Percentiles rank a stretch among this genome's conserved stretches.
Conservation (phyloP, 139 green algal genomes). For the Gonium pectorale region DNA sequence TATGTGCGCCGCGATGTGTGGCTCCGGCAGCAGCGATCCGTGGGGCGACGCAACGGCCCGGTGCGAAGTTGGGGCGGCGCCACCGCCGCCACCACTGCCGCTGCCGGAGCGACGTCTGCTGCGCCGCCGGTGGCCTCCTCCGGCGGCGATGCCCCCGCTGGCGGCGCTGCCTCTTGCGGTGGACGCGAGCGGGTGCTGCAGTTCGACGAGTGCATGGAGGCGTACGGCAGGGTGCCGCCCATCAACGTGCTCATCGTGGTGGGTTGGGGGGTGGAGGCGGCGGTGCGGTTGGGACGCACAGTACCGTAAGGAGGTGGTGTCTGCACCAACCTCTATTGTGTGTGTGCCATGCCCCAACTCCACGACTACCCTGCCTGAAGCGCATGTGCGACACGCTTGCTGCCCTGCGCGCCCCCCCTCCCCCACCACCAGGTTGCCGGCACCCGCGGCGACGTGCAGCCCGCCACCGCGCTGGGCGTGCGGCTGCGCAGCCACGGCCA, state of each 20-base stretch:
- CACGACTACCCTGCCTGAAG: no score
- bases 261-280: not conserved
- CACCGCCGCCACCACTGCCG: no score
- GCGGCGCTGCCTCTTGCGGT: not conserved
- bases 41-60: not conserved
- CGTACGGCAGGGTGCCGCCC: not conserved
- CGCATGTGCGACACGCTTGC: no score
- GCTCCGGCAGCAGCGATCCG: not conserved
- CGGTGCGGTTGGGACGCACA: no score
- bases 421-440: conserved; percentile 58
- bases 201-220: not conserved
- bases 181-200: not conserved
- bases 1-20: not conserved
- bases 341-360: not conserved
- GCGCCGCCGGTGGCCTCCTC: no score
- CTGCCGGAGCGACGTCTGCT: not conserved
- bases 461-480: conserved; percentile 79
- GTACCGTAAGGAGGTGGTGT: not conserved
- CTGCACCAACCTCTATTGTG: accelerated
- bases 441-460: conserved; percentile 85
- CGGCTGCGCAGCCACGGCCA: conserved; percentile 70
- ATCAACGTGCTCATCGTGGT: conserved; percentile 28
- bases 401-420: no score
- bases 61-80: no score
- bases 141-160: not conserved